phyloP scores from a whole-genome alignment of 176 grass and related monocot genomes.

The Rhipidocladum racemiflorum region DNA sequence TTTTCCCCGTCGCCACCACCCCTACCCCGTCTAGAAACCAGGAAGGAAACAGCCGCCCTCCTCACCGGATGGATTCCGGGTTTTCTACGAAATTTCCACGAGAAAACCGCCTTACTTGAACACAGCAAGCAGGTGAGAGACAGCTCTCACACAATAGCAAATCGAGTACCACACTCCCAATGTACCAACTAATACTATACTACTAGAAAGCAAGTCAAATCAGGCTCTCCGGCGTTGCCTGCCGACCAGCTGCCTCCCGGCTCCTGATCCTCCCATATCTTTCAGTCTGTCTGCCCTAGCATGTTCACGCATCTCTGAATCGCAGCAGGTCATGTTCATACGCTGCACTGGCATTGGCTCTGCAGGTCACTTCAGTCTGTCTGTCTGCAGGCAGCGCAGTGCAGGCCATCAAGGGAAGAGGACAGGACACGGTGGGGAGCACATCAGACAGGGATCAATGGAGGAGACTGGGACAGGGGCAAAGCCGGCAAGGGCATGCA shows the following conservation, averaged over 20 bases:
- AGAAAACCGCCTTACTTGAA: not conserved
- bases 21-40: not conserved
- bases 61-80: not conserved
- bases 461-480: not conserved
- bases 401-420: not conserved
- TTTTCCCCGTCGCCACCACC: no score
- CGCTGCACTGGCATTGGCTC: not conserved
- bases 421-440: not conserved
- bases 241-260: slow-evolving; percentile 19
- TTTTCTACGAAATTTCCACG: not conserved
- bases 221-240: slow-evolving; percentile 12
- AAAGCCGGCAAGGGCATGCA: not conserved
- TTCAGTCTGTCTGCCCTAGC: not conserved
- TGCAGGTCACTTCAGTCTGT: not conserved
- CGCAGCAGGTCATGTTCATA: not conserved
- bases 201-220: not conserved
- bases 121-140: not conserved
- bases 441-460: not conserved
- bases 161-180: not conserved
- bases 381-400: not conserved
- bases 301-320: not conserved
- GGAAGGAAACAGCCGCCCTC: not conserved
- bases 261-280: slow-evolving; percentile 13
- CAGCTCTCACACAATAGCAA: not conserved
- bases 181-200: no score